Percentiles rank a stretch among this genome's conserved stretches.
Evolutionary conservation across 2,329 filamentous ascomycete genomes (phyloP).

Genomic region (Scedosporium apiospermum): DNA sequence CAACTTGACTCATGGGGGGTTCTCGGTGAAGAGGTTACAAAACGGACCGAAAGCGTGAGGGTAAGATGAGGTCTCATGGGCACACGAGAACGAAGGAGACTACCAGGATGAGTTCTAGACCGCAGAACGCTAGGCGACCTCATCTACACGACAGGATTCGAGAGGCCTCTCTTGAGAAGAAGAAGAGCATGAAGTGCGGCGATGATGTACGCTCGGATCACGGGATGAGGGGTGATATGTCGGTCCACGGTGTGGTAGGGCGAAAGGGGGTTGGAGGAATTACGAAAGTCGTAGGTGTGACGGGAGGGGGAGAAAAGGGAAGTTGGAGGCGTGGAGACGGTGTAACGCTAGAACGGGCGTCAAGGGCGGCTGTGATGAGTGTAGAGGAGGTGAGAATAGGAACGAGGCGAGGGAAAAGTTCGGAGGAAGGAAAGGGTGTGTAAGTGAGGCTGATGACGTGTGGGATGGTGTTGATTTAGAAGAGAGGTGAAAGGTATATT

Average conservation of each 20-base stretch:
- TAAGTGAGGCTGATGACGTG: background rate
- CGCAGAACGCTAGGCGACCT: background rate
- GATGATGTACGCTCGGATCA: background rate
- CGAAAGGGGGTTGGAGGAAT: background rate
- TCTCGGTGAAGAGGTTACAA: too few species aligned
- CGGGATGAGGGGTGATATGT: background rate
- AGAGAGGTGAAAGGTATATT: too few species aligned
- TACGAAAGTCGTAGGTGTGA: background rate
- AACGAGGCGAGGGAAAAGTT: slow-evolving; percentile 2
- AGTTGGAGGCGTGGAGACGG: background rate
- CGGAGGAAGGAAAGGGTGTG: background rate
- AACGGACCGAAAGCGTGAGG: too few species aligned
- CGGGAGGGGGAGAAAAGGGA: background rate
- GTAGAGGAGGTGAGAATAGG: background rate
- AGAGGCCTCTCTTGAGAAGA: background rate
- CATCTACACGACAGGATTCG: background rate
- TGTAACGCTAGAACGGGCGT: background rate
- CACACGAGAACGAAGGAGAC: too few species aligned
- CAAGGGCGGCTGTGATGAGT: background rate
- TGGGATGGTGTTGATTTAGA: too few species aligned
- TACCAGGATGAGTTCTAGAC: too few species aligned
- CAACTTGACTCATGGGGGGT: too few species aligned
- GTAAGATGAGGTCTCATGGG: too few species aligned
- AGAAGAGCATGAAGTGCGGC: background rate
- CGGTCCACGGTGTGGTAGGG: background rate